phyloP scores from a whole-genome alignment of 1,139 yeast genomes.

The Geotrichum siamense region DNA sequence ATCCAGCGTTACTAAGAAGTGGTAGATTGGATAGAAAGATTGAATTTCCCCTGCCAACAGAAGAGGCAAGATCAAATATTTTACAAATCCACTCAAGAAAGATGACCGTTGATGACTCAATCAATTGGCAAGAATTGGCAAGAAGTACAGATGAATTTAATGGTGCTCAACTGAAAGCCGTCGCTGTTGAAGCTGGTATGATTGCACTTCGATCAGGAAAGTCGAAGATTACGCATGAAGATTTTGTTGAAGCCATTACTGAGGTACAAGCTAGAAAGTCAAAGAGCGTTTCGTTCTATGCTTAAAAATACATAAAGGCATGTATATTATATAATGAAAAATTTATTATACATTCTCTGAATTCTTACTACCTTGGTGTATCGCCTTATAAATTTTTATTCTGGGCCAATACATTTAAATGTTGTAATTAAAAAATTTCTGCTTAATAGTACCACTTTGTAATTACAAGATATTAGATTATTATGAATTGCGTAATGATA shows the following conservation, averaged over 20 bases:
- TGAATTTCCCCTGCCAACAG: slow-evolving; percentile 95
- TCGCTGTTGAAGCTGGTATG: slow-evolving; percentile 99
- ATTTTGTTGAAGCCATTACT: slow-evolving; percentile 94
- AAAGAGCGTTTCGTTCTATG: slow-evolving; percentile 92
- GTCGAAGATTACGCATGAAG: slow-evolving; percentile 88
- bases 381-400: too few species aligned
- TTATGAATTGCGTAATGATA: too few species aligned
- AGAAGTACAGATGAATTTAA: slow-evolving; percentile 97
- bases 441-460: too few species aligned
- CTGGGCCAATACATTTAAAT: too few species aligned
- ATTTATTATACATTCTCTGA: slow-evolving; percentile 2
- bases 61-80: slow-evolving; percentile 94
- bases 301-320: slow-evolving; percentile 37
- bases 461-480: too few species aligned
- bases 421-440: too few species aligned
- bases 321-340: too few species aligned
- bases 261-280: slow-evolving; percentile 98
- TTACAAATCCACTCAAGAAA: slow-evolving; percentile 95
- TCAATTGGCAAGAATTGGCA: slow-evolving; percentile 97
- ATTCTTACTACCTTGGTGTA: not conserved
- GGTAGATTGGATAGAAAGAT: slow-evolving; percentile 97
- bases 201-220: slow-evolving; percentile 96
- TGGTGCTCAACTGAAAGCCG: slow-evolving; percentile 98
- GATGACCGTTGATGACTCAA: slow-evolving; percentile 87
- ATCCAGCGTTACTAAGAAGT: slow-evolving; percentile 92